A percentile compares a stretch with the other conserved stretches of the same genome.
Conservation (phyloP, 2,329 filamentous ascomycete genomes). For the Penicillium griseofulvum region DNA sequence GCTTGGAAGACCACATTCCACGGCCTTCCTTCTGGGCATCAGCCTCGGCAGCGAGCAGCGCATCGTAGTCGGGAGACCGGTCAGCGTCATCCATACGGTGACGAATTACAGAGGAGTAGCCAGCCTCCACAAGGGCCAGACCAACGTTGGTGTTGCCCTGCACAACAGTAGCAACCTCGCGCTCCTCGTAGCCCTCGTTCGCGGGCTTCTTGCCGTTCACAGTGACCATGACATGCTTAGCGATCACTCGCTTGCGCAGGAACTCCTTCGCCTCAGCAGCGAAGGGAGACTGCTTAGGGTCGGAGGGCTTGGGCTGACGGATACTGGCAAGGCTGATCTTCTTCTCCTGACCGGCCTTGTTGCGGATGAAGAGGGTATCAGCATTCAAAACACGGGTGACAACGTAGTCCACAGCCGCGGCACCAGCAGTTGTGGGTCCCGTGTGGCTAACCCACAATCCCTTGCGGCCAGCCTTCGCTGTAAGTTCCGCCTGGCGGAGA, state of each 20-base stretch:
- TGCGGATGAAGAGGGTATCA: conserved; percentile 83
- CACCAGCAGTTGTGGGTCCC: conserved; percentile 58
- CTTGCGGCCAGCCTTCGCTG: conserved; percentile 71
- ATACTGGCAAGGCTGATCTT: conserved; percentile 90
- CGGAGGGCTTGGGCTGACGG: conserved; percentile 83
- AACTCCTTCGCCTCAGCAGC: conserved; percentile 95
- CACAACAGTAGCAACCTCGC: conserved; percentile 86
- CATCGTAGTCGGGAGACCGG: conserved; percentile 87
- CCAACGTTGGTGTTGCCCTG: conserved; percentile 84
- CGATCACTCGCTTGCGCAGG: conserved; percentile 87
- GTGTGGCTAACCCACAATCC: conserved; percentile 81
- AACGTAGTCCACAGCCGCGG: conserved; percentile 67
- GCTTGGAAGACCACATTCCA: conserved; percentile 92
- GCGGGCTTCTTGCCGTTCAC: conserved; percentile 90
- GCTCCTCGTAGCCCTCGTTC: conserved; percentile 85
- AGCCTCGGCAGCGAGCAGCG: conserved; percentile 46
- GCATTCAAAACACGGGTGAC: conserved; percentile 84
- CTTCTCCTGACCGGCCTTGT: conserved; percentile 81
- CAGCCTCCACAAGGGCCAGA: conserved; percentile 80
- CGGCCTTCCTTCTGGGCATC: conserved; percentile 80
- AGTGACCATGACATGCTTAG: conserved; percentile 86
- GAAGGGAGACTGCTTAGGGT: conserved; percentile 84
- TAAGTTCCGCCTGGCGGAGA: conserved; percentile 81
- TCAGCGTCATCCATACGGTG: conserved; percentile 95
- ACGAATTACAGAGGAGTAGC: conserved; percentile 89